Conservation (phyloP, 192 early-diverging fungal genomes). For the Mortierella hygrophila region DNA sequence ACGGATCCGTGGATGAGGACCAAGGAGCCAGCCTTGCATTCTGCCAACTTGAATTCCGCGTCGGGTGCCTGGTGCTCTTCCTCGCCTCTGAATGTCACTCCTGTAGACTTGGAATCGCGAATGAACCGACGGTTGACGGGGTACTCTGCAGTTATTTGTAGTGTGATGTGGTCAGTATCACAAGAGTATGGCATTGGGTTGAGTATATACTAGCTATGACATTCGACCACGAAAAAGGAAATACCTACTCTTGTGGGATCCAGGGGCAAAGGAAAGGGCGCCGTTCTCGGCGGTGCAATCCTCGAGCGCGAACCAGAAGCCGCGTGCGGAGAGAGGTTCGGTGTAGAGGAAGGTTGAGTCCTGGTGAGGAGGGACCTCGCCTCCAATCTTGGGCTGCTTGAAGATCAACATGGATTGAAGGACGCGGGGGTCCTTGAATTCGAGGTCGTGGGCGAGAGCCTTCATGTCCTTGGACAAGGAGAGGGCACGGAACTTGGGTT, state of each 20-base stretch:
- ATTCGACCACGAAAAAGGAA: no score
- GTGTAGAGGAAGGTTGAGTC: conserved; percentile 96
- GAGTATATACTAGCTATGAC: no score
- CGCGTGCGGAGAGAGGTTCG: conserved; percentile 82
- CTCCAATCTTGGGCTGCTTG: conserved; percentile 77
- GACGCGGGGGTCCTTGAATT: conserved; percentile 78
- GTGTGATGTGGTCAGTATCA: no score
- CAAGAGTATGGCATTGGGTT: no score
- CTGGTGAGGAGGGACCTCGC: conserved; percentile 86
- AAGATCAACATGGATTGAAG: conserved; percentile 96
- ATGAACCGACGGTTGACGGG: conserved; percentile 76
- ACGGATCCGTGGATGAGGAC: conserved; percentile 93
- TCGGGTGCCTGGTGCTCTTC: conserved; percentile 58
- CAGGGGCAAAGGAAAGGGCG: conserved; percentile 87
- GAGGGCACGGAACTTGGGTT: conserved; percentile 80
- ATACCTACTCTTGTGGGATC: conserved; percentile 77
- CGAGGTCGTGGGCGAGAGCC: conserved; percentile 69
- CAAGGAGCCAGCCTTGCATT: conserved; percentile 76
- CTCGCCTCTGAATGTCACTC: conserved; percentile 72
- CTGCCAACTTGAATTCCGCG: conserved; percentile 65
- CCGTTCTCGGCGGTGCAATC: conserved; percentile 91
- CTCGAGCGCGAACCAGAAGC: conserved; percentile 94
- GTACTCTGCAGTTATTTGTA: conserved; percentile 41
- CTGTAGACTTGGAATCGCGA: conserved; percentile 63
- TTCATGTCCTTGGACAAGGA: conserved; percentile 68